Evolutionary conservation across 1,139 yeast genomes (phyloP), one percentile per base, ranked within the genome.

Genomic region (Diutina pseudorugosa): DNA sequence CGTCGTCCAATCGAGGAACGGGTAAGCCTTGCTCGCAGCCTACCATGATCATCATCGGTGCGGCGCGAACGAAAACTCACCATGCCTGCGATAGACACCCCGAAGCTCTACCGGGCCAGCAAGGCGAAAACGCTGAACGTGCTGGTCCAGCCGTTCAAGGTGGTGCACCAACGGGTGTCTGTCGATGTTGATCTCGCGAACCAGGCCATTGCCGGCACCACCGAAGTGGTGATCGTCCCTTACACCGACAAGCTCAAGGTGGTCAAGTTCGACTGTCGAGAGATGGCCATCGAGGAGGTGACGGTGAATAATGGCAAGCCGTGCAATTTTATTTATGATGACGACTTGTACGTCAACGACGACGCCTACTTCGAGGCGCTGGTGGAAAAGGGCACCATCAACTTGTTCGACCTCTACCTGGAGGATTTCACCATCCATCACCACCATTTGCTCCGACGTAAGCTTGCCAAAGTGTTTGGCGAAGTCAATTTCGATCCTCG

Each of bases 171-270:
- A 63, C 74, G 83, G 58, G 83, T 85, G 12, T 73, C 77, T 30
- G 65, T 85, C 41, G 91, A 85, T 62, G 77, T 85, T 4, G 89
- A 85, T 63, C 66, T 85, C 47, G 75, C 82, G 20, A 67, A 70
- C 44, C 76, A 77, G 55, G 61, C 66, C 21, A 66, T 83, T 11
- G 66, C 67, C n/a, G 98, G 98, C 14, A 76, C 79, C 59, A 89
- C 98, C 0, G 97, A 90, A 62, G 69, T 93, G 41, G 85, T 94
- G 1, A 72, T 91, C 14, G 71, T 87, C 21, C 97, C 98, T 0
- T 71, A 82, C 2, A 80, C 83, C 19, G 77, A 80, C 11, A 65
- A 72, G 1, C 68, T 91, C 48, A 79, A 78, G 53, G 71, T 72
- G 14, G 72, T 93, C 36, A 78, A 79, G 53, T 70, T 93, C 53